Evolutionary conservation across 768 basidiomycete species (phyloP).

Genomic region (Termitomyces eurrhizus): DNA sequence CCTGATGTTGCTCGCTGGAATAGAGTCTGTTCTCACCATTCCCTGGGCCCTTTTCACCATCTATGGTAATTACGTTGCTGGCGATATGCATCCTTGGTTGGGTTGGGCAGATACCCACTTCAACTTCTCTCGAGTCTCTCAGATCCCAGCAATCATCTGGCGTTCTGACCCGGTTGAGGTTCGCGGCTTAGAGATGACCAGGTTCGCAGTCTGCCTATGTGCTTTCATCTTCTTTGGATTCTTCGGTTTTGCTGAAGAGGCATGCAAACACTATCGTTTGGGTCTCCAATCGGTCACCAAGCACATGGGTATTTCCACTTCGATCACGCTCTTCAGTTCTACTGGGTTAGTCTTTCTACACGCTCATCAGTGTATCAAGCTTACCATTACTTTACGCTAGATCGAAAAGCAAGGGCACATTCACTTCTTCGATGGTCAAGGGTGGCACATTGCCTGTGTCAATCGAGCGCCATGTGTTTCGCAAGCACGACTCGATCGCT

Average conservation of each 20-base stretch:
- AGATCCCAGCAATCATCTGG: slow-evolving; percentile 37
- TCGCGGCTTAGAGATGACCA: slow-evolving; percentile 26
- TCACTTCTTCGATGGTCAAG: slow-evolving; percentile 19
- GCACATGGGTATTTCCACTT: slow-evolving; percentile 22
- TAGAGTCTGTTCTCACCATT: slow-evolving; percentile 35
- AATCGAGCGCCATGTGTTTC: slow-evolving; percentile 39
- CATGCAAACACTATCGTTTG: slow-evolving; percentile 38
- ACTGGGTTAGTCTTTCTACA: slow-evolving; percentile 18
- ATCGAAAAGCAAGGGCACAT: slow-evolving; percentile 22
- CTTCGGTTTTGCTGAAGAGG: slow-evolving; percentile 54
- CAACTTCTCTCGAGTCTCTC: slow-evolving; percentile 38
- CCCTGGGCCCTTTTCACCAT: slow-evolving; percentile 32
- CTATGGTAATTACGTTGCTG: slow-evolving; percentile 17
- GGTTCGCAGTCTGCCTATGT: slow-evolving; percentile 36
- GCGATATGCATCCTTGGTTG: slow-evolving; percentile 33
- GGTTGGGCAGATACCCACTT: slow-evolving; percentile 53
- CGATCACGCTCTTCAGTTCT: slow-evolving; percentile 21
- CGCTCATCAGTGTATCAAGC: background rate
- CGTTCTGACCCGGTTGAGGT: slow-evolving; percentile 14
- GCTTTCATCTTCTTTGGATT: slow-evolving; percentile 49
- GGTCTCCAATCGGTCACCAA: slow-evolving; percentile 29
- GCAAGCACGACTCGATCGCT: slow-evolving; percentile 44
- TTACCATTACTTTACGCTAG: slow-evolving; percentile 1
- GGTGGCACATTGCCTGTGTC: slow-evolving; percentile 36
- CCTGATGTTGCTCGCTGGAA: slow-evolving; percentile 41